Base-by-base conservation (phyloP, 768 basidiomycete species). In the Pleurotus djamor region DNA sequence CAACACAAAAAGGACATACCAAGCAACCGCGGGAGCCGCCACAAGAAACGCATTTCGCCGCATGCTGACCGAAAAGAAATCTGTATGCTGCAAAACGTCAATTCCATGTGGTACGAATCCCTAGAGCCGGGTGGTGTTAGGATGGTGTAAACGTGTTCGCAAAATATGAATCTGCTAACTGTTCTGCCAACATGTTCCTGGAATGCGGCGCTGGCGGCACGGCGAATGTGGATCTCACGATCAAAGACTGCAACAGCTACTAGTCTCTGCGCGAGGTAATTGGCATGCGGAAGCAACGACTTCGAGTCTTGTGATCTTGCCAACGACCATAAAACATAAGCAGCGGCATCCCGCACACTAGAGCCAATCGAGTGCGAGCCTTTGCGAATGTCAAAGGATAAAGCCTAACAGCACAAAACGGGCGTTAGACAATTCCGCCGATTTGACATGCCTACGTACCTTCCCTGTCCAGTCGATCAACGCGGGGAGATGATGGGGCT, bases 161-260 rank as follows among this genome's bases (percentile, higher is more conserved):
- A 55, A 36, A 13, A 51, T 52, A 54, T 35, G 9, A 56, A 49
- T 32, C 72, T 88, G 71, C 45, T 67, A 28, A 97, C 96, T 76
- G 90, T 89, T 68, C 97, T 79, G 10, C 97, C 97, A 41, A 98
- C 97, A 67, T 90, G 89, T 75, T 99, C 97, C 73, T 99, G 97
- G 70, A 93, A 98, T 10, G 96, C 93, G 14, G 97, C 97, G 71
- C 96, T 98, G 10, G 96, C 96, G 12, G 97, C 96, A 64, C 97
- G 78, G 28, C 97, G 83, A 58, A 99, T 94, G 61, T 94, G 92
- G 33, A 98, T 86, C 72, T 99, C 97, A 35, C 97, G 84, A 76
- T 99, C 97, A 69, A 86, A 96, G 34, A 94, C 75, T 1, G 96
- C 86, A 28, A 93, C 90, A 21, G 84, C 83, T n/a, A 88, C 85